Conservation (phyloP, 1,284 basidiomycete genomes). For the Austroboletus niveus region DNA sequence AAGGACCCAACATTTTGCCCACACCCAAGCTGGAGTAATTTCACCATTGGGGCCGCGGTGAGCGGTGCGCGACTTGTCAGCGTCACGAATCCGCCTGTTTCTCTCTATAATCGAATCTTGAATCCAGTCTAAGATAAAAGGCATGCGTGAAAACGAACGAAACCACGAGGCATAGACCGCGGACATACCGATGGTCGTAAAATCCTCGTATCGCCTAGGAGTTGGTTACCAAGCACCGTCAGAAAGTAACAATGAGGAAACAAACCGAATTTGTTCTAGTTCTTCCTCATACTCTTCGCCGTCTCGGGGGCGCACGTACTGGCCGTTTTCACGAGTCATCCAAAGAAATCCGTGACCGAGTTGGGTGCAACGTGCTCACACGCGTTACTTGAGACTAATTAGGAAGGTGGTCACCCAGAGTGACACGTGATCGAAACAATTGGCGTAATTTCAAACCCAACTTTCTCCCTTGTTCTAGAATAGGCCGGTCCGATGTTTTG, state of each 20-base stretch:
- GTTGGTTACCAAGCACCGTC: conserved; percentile 16
- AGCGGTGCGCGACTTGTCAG: conserved; percentile 46
- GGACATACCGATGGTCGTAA: conserved; percentile 70
- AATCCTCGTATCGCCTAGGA: conserved; percentile 78
- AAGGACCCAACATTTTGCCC: conserved; percentile 60
- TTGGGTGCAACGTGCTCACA: background rate
- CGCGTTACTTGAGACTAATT: background rate
- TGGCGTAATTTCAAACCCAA: too few species aligned
- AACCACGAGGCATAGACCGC: conserved; percentile 13
- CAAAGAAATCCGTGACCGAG: background rate
- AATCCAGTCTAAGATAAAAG: conserved; percentile 72
- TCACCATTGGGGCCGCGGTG: conserved; percentile 52
- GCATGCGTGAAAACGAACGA: conserved; percentile 7
- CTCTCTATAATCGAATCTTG: conserved; percentile 90
- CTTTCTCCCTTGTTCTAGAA: background rate
- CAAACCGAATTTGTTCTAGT: conserved; percentile 32
- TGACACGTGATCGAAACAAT: too few species aligned
- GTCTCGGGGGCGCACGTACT: conserved; percentile 22
- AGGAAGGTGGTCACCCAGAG: background rate
- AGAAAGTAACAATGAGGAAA: background rate
- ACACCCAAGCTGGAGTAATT: conserved; percentile 56
- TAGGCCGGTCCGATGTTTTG: background rate
- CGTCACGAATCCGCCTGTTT: conserved; percentile 65
- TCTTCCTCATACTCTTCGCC: conserved; percentile 33
- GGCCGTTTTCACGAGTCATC: conserved; percentile 25